Evolutionary conservation across 495 filamentous ascomycete genomes (phyloP), one percentile per base, ranked within the genome.

Genomic region (Penicillium chermesinum): DNA sequence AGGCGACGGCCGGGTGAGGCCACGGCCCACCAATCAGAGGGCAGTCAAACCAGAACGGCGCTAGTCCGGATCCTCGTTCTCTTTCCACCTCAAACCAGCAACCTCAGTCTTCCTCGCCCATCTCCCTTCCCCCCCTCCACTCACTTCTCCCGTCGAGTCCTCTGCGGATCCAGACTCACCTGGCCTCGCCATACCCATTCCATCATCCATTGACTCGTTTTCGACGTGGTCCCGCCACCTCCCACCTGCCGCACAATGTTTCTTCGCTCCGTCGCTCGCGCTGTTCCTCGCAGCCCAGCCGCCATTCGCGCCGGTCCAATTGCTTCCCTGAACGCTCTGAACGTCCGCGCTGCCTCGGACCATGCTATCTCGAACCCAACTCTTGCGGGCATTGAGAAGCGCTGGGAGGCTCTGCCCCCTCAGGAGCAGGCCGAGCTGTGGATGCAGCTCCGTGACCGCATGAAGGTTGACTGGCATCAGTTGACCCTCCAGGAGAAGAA

Each of bases 341-440:
- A 86, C 71, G 75, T 73, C 56, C 82, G 86, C 58, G 73, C 76
- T 63, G 79, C 78, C 48, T 76, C 80, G 58, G 85, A 84, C 40
- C 91, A 95, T 69, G 91, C 93, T 62, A 93, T 98, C 74, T 88
- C 89, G 53, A 98, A 96, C 77, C 93, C 94, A 57, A 96, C 90
- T 22, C 83, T 98, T 52, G 87, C 89, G 69, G 85, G 94, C 73
- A 96, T 98, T 65, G 93, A 98, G 84, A 97, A 96, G 87, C 78
- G 93, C 73, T 98, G 93, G 93, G 93, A 98, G 77, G 79, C 66
- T 47, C 87, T 98, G 87, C 90, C 89, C 32, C 89, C 91, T 47
- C 88, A 94, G 77, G 93, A 98, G 81, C 93, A 98, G 82, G 93
- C 94, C 50, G 93, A 97, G 64, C 73, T 98, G 58, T 98, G 91